These are phyloP conservation scores for Sporothrix brunneoviolacea DNA, from an alignment of 2,329 filamentous ascomycete genomes.

Conservation along the genomic window DNA sequence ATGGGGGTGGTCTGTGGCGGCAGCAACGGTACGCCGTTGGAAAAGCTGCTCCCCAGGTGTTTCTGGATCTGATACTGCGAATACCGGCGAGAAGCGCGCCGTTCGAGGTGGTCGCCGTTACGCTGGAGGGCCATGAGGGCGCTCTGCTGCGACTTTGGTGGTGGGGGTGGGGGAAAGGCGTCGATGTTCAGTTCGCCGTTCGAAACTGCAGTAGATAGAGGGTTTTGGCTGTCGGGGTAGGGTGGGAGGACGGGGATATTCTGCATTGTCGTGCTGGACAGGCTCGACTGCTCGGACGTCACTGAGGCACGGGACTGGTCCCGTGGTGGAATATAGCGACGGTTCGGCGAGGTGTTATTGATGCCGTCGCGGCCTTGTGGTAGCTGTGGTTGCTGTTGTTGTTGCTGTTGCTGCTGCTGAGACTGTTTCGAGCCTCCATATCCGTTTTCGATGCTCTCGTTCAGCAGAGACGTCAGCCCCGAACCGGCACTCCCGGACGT, in stretches of 20 bases:
- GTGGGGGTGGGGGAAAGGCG: constrained; percentile 66
- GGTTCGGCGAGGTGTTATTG: constrained; percentile 39
- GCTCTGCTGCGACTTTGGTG: constrained; percentile 72
- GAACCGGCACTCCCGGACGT: constrained; percentile 53
- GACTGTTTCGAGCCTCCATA: constrained; percentile 33
- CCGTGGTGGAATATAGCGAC: constrained; percentile 40
- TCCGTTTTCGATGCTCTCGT: constrained; percentile 52
- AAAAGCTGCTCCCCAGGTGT: constrained; percentile 66
- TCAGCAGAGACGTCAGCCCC: constrained; percentile 50
- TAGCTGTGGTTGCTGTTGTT: constrained; percentile 28
- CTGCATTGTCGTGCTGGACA: constrained; percentile 71
- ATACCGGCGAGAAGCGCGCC: constrained; percentile 85
- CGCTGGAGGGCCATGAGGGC: constrained; percentile 85
- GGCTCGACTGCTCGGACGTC: constrained; percentile 56
- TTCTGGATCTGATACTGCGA: constrained; percentile 97
- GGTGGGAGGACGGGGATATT: constrained; percentile 68
- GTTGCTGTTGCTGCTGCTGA: constrained; percentile 21
- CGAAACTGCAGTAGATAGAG: constrained; percentile 38
- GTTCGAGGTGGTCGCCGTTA: constrained; percentile 76
- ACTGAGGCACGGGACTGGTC: constrained; percentile 46
- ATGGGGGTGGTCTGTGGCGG: constrained; percentile 76
- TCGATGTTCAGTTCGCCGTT: constrained; percentile 50
- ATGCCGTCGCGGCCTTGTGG: constrained; percentile 21
- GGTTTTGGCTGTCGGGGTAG: constrained; percentile 52
- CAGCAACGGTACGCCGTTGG: constrained; percentile 79